These are phyloP conservation scores for Citrus mangshanensis DNA, from an alignment of 345 rosid genomes.

Conservation along the genomic window DNA sequence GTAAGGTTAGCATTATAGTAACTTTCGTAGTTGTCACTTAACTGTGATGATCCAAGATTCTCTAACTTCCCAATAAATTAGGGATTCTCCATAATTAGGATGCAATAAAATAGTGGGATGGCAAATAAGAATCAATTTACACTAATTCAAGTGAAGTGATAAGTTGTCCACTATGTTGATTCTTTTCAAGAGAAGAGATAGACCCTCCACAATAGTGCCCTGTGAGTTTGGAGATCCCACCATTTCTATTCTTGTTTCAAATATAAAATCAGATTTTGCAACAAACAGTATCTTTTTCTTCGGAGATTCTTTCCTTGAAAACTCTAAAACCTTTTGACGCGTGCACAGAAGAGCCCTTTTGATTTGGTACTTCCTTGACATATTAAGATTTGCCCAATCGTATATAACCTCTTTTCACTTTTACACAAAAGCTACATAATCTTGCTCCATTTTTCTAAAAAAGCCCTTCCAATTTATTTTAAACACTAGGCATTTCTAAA, in stretches of 20 bases:
- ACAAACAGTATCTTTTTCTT: conserved; percentile 2
- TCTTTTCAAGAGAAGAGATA: background rate
- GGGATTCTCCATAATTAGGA: background rate
- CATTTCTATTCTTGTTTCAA: background rate
- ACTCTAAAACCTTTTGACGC: background rate
- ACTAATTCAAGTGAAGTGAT: conserved; percentile 5
- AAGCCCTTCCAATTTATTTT: too few species aligned
- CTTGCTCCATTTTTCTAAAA: too few species aligned
- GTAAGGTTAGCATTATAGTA: background rate
- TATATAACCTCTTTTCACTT: too few species aligned
- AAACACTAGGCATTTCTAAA: background rate
- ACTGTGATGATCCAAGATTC: background rate
- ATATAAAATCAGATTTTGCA: background rate
- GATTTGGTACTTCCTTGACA: background rate
- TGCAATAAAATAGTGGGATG: conserved; percentile 6
- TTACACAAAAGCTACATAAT: background rate
- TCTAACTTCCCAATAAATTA: background rate
- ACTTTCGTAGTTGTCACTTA: background rate
- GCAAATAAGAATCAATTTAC: conserved; percentile 10
- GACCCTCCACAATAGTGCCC: conserved; percentile 6
- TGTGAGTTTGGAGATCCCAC: conserved; percentile 10
- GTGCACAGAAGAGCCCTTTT: background rate
- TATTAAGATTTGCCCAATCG: background rate
- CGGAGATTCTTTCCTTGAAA: conserved; percentile 7
- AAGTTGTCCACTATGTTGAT: background rate